Conservation (phyloP, 83 land plant species). For the Picea mariana region DNA sequence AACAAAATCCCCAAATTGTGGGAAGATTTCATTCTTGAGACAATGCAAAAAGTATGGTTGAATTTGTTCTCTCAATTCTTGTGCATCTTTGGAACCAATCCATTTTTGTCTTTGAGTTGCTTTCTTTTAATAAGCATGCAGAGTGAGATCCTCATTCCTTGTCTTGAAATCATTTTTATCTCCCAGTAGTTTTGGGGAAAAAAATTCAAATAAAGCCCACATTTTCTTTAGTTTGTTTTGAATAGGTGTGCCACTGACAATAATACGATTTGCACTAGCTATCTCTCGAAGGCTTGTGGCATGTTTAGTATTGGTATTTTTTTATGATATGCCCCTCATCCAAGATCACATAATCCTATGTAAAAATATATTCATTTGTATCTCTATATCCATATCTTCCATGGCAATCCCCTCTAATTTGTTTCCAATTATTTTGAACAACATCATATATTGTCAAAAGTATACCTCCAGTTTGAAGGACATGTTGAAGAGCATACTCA, state of each 20-base stretch:
- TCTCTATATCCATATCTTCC: slow-evolving; percentile 46
- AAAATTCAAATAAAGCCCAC: slow-evolving; percentile 97
- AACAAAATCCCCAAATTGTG: too few species aligned
- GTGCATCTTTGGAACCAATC: slow-evolving; percentile 60
- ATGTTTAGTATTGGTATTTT: slow-evolving; percentile 84
- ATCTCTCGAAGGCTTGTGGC: slow-evolving; percentile 91
- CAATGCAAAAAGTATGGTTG: too few species aligned
- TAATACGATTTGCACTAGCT: slow-evolving; percentile 22
- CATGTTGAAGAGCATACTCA: slow-evolving; percentile 72
- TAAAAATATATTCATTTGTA: slow-evolving; percentile 47
- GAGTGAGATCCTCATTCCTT: slow-evolving; percentile 72
- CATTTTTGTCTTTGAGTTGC: slow-evolving; percentile 86
- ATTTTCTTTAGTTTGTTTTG: slow-evolving; percentile 95
- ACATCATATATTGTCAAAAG: slow-evolving; percentile 67
- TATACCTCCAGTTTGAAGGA: slow-evolving; percentile 46
- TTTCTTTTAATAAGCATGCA: slow-evolving; percentile 84
- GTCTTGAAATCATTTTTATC: slow-evolving; percentile 84
- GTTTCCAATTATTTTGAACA: slow-evolving; percentile 82
- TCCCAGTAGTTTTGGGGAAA: slow-evolving; percentile 88
- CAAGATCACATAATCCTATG: slow-evolving; percentile 92
- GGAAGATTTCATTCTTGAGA: too few species aligned
- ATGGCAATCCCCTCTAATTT: slow-evolving; percentile 59
- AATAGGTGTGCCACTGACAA: slow-evolving; percentile 15
- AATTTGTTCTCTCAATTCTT: slow-evolving; percentile 30
- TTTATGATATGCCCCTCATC: slow-evolving; percentile 99